Base-by-base conservation (phyloP, 495 filamentous ascomycete genomes). In the Geoglossum glabrum region DNA sequence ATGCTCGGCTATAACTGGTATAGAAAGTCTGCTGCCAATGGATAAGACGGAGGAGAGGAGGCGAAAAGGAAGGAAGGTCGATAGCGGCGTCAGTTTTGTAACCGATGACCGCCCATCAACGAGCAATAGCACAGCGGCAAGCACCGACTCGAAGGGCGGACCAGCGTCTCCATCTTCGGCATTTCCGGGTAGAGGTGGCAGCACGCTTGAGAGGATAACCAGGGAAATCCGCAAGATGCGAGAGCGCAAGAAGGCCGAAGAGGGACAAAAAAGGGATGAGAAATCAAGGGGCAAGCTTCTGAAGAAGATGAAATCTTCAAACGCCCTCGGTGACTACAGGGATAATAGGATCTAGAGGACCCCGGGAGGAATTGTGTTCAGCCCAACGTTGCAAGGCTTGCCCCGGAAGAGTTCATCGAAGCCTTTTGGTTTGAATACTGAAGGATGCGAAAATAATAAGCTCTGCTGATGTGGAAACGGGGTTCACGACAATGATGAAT, bases 11-110 rank as follows among this genome's bases (percentile, higher is more conserved):
- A 69, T 82, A 31, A 71, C 65, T 27, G 73, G 73, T 45, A 73
- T 73, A 0, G 63, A 73, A 19, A 68, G 73, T 57, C 64, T 82
- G 45, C 64, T 64, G 46, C 64, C 71, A 59, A 19, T 52, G 15
- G 65, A 64, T 25, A 54, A 67, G 51, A 36, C 45, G 6, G 59
- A 67, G 31, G 58, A 64, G 33, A 64, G 61, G 36, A 64, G 64
- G 8, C 65, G 69, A 54, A 73, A 73, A 58, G 64, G 72, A 21
- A 73, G 78, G 61, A 81, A 81, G 64, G 77, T 72, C 13, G 81
- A 83, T 63, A 84, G 80, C 0, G 81, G 81, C 15, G 76, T 83
- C 47, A 82, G 78, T 66, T 81, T 84, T 52, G 65, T 68, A 56
- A 56, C 71, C 69, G 64, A 65, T 25, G 65, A 67, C 43, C 62